These are phyloP conservation scores for Lecanoromycetidae sp. DNA, from an alignment of 2,329 filamentous ascomycete genomes.

Conservation along the genomic window DNA sequence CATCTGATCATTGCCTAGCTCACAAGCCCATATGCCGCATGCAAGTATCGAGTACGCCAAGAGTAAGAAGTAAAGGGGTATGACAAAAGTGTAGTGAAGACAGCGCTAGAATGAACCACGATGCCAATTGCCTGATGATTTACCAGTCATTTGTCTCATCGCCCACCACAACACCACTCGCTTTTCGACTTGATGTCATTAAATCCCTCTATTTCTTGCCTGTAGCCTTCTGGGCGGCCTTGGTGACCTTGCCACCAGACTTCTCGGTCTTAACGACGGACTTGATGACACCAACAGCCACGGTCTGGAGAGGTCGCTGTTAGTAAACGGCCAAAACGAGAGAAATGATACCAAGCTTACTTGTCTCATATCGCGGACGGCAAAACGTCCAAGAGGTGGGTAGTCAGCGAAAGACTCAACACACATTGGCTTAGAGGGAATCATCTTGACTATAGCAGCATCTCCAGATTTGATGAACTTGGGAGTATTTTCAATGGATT, in stretches of 20 bases:
- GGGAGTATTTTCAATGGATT: conserved; percentile 79
- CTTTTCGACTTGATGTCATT: conserved; percentile 39
- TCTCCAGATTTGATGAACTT: conserved; percentile 99
- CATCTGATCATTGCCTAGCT: conserved; percentile 7
- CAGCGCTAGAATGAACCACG: conserved; percentile 20
- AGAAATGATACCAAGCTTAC: conserved; percentile 19
- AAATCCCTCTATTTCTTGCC: conserved; percentile 54
- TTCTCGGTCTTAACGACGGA: conserved; percentile 54
- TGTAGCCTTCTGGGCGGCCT: conserved; percentile 53
- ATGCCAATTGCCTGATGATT: conserved; percentile 15
- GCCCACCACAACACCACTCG: conserved; percentile 19
- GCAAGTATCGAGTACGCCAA: conserved; percentile 6
- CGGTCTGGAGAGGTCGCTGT: conserved; percentile 49
- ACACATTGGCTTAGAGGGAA: conserved; percentile 99
- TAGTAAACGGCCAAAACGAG: background rate
- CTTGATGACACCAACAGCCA: conserved; percentile 94
- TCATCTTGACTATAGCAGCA: conserved; percentile 99
- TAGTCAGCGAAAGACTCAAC: conserved; percentile 99
- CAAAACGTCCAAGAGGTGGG: conserved; percentile 98
- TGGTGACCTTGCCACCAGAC: conserved; percentile 47
- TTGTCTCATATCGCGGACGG: conserved; percentile 88
- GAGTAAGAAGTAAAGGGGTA: conserved; percentile 12
- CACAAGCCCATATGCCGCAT: conserved; percentile 2
- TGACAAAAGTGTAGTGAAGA: conserved; percentile 17
- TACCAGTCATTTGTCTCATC: conserved; percentile 16